phyloP scores from a whole-genome alignment of 768 basidiomycete genomes.

The Psilocybe sp. region DNA sequence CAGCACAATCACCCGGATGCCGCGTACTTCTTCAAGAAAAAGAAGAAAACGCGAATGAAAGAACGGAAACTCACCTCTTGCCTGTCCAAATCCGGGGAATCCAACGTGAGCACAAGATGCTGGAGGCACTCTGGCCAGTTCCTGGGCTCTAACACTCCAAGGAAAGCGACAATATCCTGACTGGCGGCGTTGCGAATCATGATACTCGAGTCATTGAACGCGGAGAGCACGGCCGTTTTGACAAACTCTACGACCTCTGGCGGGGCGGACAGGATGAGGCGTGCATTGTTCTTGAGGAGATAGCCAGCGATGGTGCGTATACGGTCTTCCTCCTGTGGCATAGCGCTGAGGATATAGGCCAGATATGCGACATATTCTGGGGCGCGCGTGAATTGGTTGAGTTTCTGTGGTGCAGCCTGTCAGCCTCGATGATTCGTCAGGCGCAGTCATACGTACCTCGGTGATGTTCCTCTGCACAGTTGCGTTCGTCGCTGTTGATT shows the following conservation, averaged over 20 bases:
- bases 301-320: conserved; percentile 96
- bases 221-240: conserved; percentile 72
- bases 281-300: conserved; percentile 93
- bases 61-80: conserved; percentile 71
- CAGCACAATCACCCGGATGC: no score
- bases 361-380: conserved; percentile 97
- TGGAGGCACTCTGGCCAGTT: conserved; percentile 96
- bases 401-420: conserved; percentile 53
- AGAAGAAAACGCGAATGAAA: neutral
- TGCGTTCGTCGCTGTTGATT: conserved; percentile 79
- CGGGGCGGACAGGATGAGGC: conserved; percentile 67
- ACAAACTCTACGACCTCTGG: conserved; percentile 69
- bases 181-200: conserved; percentile 95
- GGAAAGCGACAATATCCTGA: conserved; percentile 87
- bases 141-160: conserved; percentile 83
- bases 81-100: conserved; percentile 67
- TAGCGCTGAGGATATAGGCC: conserved; percentile 82
- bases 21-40: neutral
- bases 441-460: conserved; percentile 46
- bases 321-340: conserved; percentile 84
- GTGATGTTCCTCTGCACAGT: conserved; percentile 80
- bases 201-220: conserved; percentile 76
- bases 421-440: conserved; percentile 16
- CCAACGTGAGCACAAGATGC: conserved; percentile 77
- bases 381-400: conserved; percentile 81